phyloP scores from a whole-genome alignment of 257 asterid species.

The Cynanchum wilfordii region DNA sequence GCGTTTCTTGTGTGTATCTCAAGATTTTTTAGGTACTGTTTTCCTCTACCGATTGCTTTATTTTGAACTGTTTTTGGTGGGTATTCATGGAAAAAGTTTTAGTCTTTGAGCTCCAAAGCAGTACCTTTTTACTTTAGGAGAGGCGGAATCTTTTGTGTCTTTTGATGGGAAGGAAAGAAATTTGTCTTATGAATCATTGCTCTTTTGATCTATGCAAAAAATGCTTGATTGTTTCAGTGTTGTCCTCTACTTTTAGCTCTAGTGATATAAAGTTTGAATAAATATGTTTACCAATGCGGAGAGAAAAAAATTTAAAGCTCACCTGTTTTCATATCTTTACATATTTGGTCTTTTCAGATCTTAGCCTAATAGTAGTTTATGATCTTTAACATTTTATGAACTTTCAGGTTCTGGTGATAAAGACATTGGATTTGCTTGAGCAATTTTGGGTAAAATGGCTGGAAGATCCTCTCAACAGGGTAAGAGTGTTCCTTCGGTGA shows the following conservation, averaged over 20 bases:
- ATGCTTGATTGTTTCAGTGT: neutral
- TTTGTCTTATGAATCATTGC: neutral
- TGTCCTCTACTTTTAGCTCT: neutral
- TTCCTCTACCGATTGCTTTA: conserved; percentile 9
- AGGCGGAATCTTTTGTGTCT: neutral
- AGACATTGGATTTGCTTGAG: neutral
- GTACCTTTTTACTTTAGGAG: conserved; percentile 17
- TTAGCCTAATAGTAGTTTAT: neutral
- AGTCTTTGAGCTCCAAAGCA: conserved; percentile 27
- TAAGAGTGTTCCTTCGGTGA: conserved; percentile 10
- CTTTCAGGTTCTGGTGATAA: conserved; percentile 8
- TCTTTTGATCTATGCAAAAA: neutral
- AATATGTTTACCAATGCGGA: neutral
- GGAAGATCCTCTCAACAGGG: conserved; percentile 14
- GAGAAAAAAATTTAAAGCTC: neutral
- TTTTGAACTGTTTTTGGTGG: conserved; percentile 1
- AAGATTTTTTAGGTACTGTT: conserved; percentile 27
- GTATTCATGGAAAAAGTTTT: conserved; percentile 17
- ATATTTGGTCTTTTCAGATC: neutral
- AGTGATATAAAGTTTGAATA: neutral
- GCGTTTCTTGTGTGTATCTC: conserved; percentile 16
- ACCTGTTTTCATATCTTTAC: neutral
- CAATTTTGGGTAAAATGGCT: conserved; percentile 4
- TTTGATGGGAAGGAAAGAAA: neutral
- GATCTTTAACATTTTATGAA: neutral